Base-by-base conservation (phyloP, 176 grass and related monocot species). In the Saccharum officinarum region DNA sequence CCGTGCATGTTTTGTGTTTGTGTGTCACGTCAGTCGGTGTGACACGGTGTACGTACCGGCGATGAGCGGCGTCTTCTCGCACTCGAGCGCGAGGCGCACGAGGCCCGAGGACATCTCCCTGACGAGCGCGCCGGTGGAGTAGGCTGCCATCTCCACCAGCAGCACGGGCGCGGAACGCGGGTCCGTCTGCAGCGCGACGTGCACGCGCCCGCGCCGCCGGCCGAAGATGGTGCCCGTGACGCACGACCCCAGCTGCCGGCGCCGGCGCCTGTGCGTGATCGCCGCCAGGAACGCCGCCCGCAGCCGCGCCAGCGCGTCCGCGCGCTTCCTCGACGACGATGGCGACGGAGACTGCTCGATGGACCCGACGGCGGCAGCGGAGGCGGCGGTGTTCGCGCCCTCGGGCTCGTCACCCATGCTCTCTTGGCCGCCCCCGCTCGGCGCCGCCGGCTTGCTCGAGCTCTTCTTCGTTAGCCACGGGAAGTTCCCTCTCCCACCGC, bases 151-250 rank as follows among this genome's bases (percentile, higher is more conserved):
- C 89, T 98, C 97, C 14, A 98, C 76, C 12, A 98, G 90, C 78
- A 98, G 81, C 36, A 91, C 91, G 14, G 97, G 97, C 52, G 83
- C 31, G 3, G 91, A 88, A 45, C 92, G 92, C n/a, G 91, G 88
- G 78, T 92, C 91, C 37, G 84, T 86, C 89, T 98, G 97, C 77
- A 98, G 94, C 57, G 97, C 91, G 4, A 98, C 30, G 81, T 92
- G 88, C 16, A 98, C 93, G 76, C 85, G 89, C 1, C 97, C 97
- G 36, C 92, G 90, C 1, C 97, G 88, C 3, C 83, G 89, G 4
- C 97, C 97, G 83, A 92, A 98, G 84, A 98, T 94, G 44, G 97
- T 98, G 59, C 97, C 97, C n/a, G 93, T 94, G 8, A 98, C 91
- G 67, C 91, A 76, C 10, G 89, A 86, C 11, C 91, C 93, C 39